Base-by-base conservation (phyloP, 345 rosid genomes). In the Aquilaria yunnanensis region DNA sequence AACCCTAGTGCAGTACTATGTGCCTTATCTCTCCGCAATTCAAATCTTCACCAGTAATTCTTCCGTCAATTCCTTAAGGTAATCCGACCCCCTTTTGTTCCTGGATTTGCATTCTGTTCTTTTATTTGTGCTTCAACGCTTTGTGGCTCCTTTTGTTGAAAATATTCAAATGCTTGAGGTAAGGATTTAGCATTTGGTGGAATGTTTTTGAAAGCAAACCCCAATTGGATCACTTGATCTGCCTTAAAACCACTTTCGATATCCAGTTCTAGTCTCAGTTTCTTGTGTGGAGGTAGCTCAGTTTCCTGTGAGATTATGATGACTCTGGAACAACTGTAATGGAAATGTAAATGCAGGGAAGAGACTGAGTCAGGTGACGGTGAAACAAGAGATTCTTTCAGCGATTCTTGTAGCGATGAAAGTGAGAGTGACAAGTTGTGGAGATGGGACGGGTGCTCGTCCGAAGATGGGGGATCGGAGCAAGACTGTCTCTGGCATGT, bases 11-110 rank as follows among this genome's bases (percentile, higher is more conserved):
- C 99, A 95, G 72, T 95, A 95, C 71, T 91, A 89, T 63, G 99
- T 91, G 49, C 99, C 99, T 60, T 95, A 91, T 66, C 90, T 95
- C 69, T 95, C 99, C 41, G 99, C 96, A 14, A 85, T 95, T 54
- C 98, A 95, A 74, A 91, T 95, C 70, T 95, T 83, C 78, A 87
- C 90, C 51, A 85, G 94, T 83, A 80, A 72, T 70, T 72, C 98
- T 46, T 81, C 83, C 32, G 69, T 84, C 69, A 87, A 81, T 74
- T 71, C 79, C 57, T 77, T 85, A 65, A 87, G 98, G 99, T 91
- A 61, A 57, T 65, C 2, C n/a, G 23, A 6, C 33, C 68, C 13
- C 41, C 16, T 16, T 13, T 29, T 47, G 57, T 54, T 14, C 47
- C 51, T 14, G 14, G 56, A 11, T 33, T 64, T 64, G 49, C 23